Base-by-base conservation (phyloP, 495 filamentous ascomycete genomes). In the Tuber microsphaerosporum region DNA sequence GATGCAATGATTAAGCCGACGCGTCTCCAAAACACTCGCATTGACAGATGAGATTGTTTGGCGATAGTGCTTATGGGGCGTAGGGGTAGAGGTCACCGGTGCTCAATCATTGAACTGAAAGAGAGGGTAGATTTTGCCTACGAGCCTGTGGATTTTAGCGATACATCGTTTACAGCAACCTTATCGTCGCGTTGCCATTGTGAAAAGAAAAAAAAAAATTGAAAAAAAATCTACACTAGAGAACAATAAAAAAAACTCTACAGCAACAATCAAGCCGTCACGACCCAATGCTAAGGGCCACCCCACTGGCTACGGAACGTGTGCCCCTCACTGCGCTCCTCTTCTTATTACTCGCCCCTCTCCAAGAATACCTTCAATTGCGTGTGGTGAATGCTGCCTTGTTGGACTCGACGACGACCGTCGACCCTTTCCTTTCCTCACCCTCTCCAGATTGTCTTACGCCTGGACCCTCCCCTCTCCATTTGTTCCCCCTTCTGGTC, bases 331-430 rank as follows among this genome's bases (percentile, higher is more conserved):
- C 56, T 65, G 26, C 8, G 9, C 48, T 61, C 2, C 17, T 43
- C 20, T 20, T 43, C 20, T 20, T 22, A n/a, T 43, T 19, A n/a
- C 70, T 42, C 9, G 26, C 22, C 20, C 26, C 7, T 45, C 31
- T 45, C 12, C 70, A 41, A 41, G 70, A 41, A 71, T n/a, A 42
- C 39, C 34, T 44, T 16, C 26, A 42, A 45, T 71, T 71, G 70
- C n/a, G 39, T 45, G 70, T 71, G 39, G 70, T 71, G 39, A 45
- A 71, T 71, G 70, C 56, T 65, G 43, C 39, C 6, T 42, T 42
- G 70, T 71, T 45, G 70, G 70, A n/a, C 39, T 44, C 39, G 26
- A 45, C 70, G 39, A 8, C 22, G 34, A 37, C 34, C 34, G 70
- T 71, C 70, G 70, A 71, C 39, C 39, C 70, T 41, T 61, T 61